Base-by-base conservation (phyloP, 495 filamentous ascomycete species). In the Pseudevernia furfuracea region DNA sequence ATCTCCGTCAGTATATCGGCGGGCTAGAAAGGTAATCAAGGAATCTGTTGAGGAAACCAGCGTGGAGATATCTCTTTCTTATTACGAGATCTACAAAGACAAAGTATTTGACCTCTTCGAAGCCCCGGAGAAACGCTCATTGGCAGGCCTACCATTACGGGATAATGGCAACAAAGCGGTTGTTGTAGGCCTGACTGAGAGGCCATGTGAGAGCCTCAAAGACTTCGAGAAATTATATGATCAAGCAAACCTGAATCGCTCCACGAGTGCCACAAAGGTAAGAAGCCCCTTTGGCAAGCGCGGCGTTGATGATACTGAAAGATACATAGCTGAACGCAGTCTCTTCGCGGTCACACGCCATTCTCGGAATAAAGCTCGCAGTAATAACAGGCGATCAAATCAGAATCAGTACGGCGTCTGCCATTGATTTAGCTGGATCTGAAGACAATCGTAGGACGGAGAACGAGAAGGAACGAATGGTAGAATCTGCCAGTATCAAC, bases 11-110 rank as follows among this genome's bases (percentile, higher is more conserved):
- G 48, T 97, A 61, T 97, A 94, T 70, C 82, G 93, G 62, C 79
- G 89, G 43, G 87, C 87, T 48, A 87, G 89, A 70, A 97, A 96
- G 78, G 86, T 96, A 8, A 85, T 87, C 63, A 96, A 94, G 72
- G 92, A 97, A 67, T 85, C 86, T 53, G 80, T 81, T 11, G 92
- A 88, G 3, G 82, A 84, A 48, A 94, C 86, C 0, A 81, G 78
- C 4, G 91, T 96, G 49, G 78, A 83, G 41, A 91, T 96, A 12
- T 81, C 85, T 19, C 84, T 98, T 70, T 93, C 89, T 46, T 98
- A 98, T 76, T 98, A 96, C 76, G 94, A 98, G 71, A 97, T 98
- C 60, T 98, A 98, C 77, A 97, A 97, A 72, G 90, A 94, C 74
- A 91, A 90, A 73, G 92, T 98, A 9, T 96, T 86, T 70, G 94